Evolutionary conservation across 129 eudicot species (phyloP).

Genomic region (Helichrysum umbraculigerum): DNA sequence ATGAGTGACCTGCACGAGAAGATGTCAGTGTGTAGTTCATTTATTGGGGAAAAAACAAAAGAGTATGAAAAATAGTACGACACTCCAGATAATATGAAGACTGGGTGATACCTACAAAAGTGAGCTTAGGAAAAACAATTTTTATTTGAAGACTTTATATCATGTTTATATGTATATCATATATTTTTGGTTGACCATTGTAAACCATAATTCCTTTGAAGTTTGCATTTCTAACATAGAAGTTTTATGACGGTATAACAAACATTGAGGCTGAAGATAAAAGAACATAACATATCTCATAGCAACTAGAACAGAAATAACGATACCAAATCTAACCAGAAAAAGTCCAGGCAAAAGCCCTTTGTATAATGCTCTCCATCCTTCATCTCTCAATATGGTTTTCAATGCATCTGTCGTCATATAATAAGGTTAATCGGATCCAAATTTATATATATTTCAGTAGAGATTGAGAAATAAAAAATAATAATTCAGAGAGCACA

Average conservation of each 20-base stretch:
- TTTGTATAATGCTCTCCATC: constrained; percentile 89
- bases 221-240: too few relatives aligned
- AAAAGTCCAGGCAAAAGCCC: constrained; percentile 95
- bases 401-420: constrained; percentile 73
- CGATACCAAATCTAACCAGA: constrained; percentile 66
- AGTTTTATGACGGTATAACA: background rate
- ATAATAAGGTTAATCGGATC: background rate
- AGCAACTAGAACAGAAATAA: constrained; percentile 28
- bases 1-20: constrained; percentile 86
- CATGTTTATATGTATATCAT: too few relatives aligned
- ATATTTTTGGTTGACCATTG: background rate
- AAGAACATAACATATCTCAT: constrained; percentile 11
- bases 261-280: background rate
- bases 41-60: background rate
- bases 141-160: too few relatives aligned
- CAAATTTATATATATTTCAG: background rate
- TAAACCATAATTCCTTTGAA: background rate
- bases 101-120: too few relatives aligned
- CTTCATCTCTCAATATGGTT: constrained; percentile 97
- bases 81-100: too few relatives aligned
- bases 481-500: background rate
- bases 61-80: background rate
- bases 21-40: background rate
- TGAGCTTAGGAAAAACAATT: background rate
- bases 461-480: background rate